Percentiles rank a stretch among this genome's conserved stretches.
Evolutionary conservation across 495 filamentous ascomycete genomes (phyloP).

Genomic region (Lasiosphaeria hispida): DNA sequence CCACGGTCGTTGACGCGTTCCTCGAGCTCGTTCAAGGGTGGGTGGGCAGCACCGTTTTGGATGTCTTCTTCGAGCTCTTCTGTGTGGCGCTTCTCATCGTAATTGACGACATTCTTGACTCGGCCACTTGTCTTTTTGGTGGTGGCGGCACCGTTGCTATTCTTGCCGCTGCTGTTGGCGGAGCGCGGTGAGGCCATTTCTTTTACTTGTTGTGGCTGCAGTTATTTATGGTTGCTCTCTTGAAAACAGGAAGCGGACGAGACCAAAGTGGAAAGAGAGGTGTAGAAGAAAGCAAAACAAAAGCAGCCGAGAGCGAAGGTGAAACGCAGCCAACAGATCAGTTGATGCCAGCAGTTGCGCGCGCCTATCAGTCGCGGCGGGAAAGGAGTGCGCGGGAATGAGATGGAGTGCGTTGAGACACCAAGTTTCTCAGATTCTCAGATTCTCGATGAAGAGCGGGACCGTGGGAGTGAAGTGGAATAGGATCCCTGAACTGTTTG

Average conservation of each 20-base stretch:
- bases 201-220: not conserved
- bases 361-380: too few relatives aligned
- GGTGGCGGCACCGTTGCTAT: slow-evolving; percentile 5
- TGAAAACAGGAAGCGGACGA: not conserved
- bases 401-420: too few relatives aligned
- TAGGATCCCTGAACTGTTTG: too few relatives aligned
- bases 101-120: slow-evolving; percentile 86
- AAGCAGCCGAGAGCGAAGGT: not conserved
- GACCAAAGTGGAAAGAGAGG: too few relatives aligned
- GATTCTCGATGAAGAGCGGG: too few relatives aligned
- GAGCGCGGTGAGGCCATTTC: slow-evolving; percentile 20
- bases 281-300: not conserved
- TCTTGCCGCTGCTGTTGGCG: slow-evolving; percentile 13
- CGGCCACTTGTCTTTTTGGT: slow-evolving; percentile 73
- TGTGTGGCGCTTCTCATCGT: slow-evolving; percentile 80
- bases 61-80: slow-evolving; percentile 63
- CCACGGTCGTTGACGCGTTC: slow-evolving; percentile 60
- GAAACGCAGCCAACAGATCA: slow-evolving; percentile 1
- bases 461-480: too few relatives aligned
- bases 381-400: too few relatives aligned
- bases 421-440: too few relatives aligned
- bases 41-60: slow-evolving; percentile 29
- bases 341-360: not conserved
- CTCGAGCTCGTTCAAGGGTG: slow-evolving; percentile 46
- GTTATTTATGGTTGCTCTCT: not conserved